Base-by-base conservation (phyloP, 225 moss, liverwort and hornwort genomes). In the Physcomitrellopsis africana region DNA sequence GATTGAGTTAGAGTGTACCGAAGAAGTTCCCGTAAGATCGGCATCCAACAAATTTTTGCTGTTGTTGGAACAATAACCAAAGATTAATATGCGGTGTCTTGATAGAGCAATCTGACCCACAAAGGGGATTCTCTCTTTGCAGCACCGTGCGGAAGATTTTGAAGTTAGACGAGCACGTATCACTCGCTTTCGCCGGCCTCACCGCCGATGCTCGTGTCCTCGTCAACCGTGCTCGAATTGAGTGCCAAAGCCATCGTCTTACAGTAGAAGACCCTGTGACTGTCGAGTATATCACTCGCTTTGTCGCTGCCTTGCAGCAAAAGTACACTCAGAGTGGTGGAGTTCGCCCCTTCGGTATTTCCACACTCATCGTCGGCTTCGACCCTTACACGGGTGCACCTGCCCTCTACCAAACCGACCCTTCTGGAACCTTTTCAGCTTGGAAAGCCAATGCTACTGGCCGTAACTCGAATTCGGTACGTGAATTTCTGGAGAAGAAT, bases 401-500 rank as follows among this genome's bases (percentile, higher is more conserved):
- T 23, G 81, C 91, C 3, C 77, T 91, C 6, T 91, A 86, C 72
- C 91, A 91, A 76, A 89, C 91, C n/a, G 89, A 91, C 76, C 91
- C 91, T 23, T 91, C 91, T 13, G 86, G 91, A 24, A 88, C 84
- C 4, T 91, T 89, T 76, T 86, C 88, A 46, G 91, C 89, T 42
- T 91, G 91, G 91, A 91, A 89, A 75, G 91, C 91, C 13, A 91
- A 89, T 65, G 88, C 89, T 6, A 86, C 89, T 42, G 91, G 91
- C 44, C 86, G 89, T 14, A 91, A 91, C 73, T 88, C 88, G 22
- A 91, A 82, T 46, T 90, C 87, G 10, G 75, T 93, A 19, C 82
- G 82, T 10, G 87, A 88, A 72, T 91, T 91, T 63, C 77, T 91
- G 82, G 91, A 89, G 82, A 91, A 91, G 41, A 91, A 89, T 27